A percentile compares a stretch with the other conserved stretches of the same genome.
phyloP scores from a whole-genome alignment of 495 filamentous ascomycete species.

The Trichoderma parareesei region DNA sequence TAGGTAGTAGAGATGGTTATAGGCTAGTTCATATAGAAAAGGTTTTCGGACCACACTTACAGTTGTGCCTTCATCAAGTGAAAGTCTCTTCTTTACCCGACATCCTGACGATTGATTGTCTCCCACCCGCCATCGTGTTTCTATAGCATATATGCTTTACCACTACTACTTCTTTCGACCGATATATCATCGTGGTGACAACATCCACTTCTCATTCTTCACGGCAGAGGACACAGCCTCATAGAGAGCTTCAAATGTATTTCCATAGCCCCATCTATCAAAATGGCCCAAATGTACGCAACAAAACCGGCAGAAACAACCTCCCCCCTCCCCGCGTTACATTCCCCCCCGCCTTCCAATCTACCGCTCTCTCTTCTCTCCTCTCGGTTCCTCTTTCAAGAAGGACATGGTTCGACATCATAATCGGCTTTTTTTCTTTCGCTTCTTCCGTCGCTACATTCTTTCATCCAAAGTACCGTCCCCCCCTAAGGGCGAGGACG shows the following conservation, averaged over 20 bases:
- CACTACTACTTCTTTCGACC: too few species aligned
- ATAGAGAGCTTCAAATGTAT: neutral
- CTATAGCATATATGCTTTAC: too few species aligned
- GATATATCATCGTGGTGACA: too few species aligned
- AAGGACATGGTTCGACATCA: neutral
- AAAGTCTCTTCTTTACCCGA: too few species aligned
- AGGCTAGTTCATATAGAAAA: too few species aligned
- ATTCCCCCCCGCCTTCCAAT: neutral
- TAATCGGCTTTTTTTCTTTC: neutral
- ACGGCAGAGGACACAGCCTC: neutral
- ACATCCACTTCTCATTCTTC: too few species aligned
- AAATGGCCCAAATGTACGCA: neutral
- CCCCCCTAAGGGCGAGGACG: constrained; percentile 86
- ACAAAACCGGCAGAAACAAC: neutral
- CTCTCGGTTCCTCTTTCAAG: neutral
- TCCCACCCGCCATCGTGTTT: too few species aligned
- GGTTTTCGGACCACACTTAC: too few species aligned
- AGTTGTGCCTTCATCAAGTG: too few species aligned
- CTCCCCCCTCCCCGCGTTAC: neutral
- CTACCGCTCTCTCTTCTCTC: neutral
- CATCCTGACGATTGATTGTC: too few species aligned
- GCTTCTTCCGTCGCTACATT: neutral
- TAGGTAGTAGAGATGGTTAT: too few species aligned
- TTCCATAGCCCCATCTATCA: constrained; percentile 7
- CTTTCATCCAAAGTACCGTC: constrained; percentile 24